Base-by-base conservation (phyloP, 176 grass and related monocot genomes). In the Paspalum notatum region DNA sequence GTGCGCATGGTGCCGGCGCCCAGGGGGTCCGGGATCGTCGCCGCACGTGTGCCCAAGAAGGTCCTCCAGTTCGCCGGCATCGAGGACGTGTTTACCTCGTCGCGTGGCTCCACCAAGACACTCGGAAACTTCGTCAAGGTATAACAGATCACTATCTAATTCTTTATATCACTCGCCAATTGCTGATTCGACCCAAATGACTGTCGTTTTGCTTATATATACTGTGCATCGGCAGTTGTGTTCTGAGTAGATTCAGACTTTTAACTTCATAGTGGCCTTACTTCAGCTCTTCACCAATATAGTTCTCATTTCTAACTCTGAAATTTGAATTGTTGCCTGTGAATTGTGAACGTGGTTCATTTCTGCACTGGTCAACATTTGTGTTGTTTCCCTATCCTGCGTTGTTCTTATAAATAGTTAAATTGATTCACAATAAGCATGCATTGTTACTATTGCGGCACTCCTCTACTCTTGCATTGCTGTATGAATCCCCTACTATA, bases 91-190 rank as follows among this genome's bases (percentile, higher is more conserved):
- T 94, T 94, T 76, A 94, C 92, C 44, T 78, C 92, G 5, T 94
- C 92, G 4, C 86, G 89, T 0, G 92, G 92, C 60, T 94, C 92
- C 71, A 94, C 92, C 26, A 94, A 91, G 72, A 94, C 89, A 17
- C 89, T 94, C 9, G 92, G 92, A n/a, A 94, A 94, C 89, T 94
- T 94, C 17, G 92, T 94, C 27, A 94, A 94, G 92, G 92, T 94
- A 75, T n/a, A 40, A 12, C 4, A 16, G 43, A 50, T 54, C 68
- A 12, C 56, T 16, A 5, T 6, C 12, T 40, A 14, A 6, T 49
- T 10, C 24, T 16, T 1, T 1, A 0, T 1, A 8, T 5, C 14
- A 3, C 13, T 7, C 12, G 25, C 2, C 4, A 4, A 11, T 38
- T 42, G 9, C 37, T 73, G 4, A 12, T 6, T 43, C 41, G 3